These are phyloP conservation scores for Orychophragmus violaceus DNA, from an alignment of 345 rosid species.

Conservation along the genomic window DNA sequence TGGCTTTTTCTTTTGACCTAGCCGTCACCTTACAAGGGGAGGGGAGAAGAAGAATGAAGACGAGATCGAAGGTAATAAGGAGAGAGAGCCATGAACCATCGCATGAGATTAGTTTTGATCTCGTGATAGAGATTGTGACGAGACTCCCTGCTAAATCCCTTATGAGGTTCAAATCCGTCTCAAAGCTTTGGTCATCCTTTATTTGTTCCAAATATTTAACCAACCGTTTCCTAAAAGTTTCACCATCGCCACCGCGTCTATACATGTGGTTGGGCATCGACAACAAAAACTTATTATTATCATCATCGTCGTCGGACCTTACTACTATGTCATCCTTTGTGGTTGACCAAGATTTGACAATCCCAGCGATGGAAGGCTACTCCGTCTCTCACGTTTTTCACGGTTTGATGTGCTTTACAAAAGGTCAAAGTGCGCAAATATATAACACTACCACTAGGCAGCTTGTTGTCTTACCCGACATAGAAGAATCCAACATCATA, in stretches of 20 bases:
- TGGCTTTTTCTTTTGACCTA: background rate
- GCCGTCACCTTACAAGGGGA: background rate
- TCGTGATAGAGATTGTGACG: no score
- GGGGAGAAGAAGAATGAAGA: background rate
- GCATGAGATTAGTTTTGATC: no score
- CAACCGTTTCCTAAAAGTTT: no score
- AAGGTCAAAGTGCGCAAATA: background rate
- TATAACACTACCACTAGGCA: slow-evolving; percentile 12
- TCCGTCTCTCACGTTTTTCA: background rate
- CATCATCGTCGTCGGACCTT: background rate
- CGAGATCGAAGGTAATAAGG: background rate
- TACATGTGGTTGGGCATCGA: background rate
- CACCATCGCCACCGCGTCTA: background rate
- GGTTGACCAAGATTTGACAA: background rate
- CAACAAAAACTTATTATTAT: background rate
- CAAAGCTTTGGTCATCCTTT: no score
- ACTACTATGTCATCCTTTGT: background rate
- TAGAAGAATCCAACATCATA: slow-evolving; percentile 1
- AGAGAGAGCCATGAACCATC: no score
- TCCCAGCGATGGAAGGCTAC: background rate
- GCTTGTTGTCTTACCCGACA: slow-evolving; percentile 5
- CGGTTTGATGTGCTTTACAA: background rate
- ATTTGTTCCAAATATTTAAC: no score
- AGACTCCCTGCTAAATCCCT: no score
- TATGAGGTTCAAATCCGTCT: no score